A percentile compares a stretch with the other conserved stretches of the same genome.
phyloP scores from a whole-genome alignment of 345 rosid species.

The Theobroma cacao region DNA sequence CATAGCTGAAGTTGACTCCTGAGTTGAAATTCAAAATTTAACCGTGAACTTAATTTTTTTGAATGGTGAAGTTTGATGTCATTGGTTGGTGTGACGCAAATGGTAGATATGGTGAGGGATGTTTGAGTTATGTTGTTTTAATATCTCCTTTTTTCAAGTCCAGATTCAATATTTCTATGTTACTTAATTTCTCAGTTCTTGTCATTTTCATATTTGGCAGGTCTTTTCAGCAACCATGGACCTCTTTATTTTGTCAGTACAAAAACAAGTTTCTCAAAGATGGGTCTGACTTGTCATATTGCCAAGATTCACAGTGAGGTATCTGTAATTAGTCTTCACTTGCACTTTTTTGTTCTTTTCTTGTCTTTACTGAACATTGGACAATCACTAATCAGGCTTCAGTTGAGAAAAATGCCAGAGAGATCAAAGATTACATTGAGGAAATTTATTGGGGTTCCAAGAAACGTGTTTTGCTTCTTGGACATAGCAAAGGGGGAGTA shows the following conservation, averaged over 20 bases:
- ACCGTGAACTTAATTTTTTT: not conserved
- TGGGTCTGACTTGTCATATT: slow-evolving; percentile 91
- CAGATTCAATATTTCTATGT: not conserved
- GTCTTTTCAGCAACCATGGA: slow-evolving; percentile 98
- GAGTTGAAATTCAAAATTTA: not conserved
- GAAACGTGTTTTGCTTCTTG: slow-evolving; percentile 87
- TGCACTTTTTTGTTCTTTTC: not conserved
- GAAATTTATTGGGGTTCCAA: slow-evolving; percentile 96
- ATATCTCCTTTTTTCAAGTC: not conserved
- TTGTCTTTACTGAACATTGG: slow-evolving; percentile 22
- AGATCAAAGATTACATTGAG: slow-evolving; percentile 90
- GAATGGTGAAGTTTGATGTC: not conserved
- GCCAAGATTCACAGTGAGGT: slow-evolving; percentile 99
- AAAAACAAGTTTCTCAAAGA: slow-evolving; percentile 80
- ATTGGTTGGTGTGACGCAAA: not conserved
- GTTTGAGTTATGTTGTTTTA: not conserved
- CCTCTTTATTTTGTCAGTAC: slow-evolving; percentile 90
- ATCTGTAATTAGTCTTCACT: slow-evolving; percentile 12
- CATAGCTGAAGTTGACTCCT: slow-evolving; percentile 1
- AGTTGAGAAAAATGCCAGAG: slow-evolving; percentile 93
- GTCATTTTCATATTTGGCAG: slow-evolving; percentile 37
- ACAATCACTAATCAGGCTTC: slow-evolving; percentile 63
- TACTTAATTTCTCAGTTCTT: not conserved
- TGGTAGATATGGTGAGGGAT: not conserved
- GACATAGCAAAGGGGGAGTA: slow-evolving; percentile 99